Base-by-base conservation (phyloP, 768 basidiomycete genomes). In the Tricholoma bakamatsutake region DNA sequence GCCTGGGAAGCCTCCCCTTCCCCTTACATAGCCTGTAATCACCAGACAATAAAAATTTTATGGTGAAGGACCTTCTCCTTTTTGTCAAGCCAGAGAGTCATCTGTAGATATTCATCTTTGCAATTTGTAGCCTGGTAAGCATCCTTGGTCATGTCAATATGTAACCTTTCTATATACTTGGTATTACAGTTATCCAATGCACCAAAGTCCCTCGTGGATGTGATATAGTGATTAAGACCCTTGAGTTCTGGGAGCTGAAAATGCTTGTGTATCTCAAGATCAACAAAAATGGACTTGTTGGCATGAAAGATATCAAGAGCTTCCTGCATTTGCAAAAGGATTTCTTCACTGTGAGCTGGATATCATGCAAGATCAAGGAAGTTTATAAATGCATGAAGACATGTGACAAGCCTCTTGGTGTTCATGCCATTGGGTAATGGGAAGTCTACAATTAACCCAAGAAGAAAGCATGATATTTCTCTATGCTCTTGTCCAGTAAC, bases 111-210 rank as follows among this genome's bases (percentile, higher is more conserved):
- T 24, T 24, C 21, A 24, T 24, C 21, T 24, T 24, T 24, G 21
- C 21, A 1, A 24, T 24, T 24, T 24, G 21, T 24, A 24, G 21
- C 21, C 21, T 24, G 21, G 21, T 24, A 24, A 24, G 21, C 21
- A 24, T 1, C 21, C 21, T 24, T 24, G 21, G 21, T 3, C 21
- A 1, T 24, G 21, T 24, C 21, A 24, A 59, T 77, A 54, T 79
- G 75, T 0, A 74, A 62, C 0, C 69, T 62, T 55, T 78, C 73
- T 2, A 71, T 65, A 27, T 62, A 61, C 54, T 76, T 66, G 0
- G 74, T 77, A 54, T 74, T 71, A 59, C 64, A 76, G 57, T 71
- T 71, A 52, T 76, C 73, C 0, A 68, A 59, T 0, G 71, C 62
- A 1, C 77, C 76, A 39, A 63, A 59, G 8, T 48, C 42, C 28